Evolutionary conservation across 2,329 filamentous ascomycete species (phyloP).

Genomic region (Ilyonectria robusta): DNA sequence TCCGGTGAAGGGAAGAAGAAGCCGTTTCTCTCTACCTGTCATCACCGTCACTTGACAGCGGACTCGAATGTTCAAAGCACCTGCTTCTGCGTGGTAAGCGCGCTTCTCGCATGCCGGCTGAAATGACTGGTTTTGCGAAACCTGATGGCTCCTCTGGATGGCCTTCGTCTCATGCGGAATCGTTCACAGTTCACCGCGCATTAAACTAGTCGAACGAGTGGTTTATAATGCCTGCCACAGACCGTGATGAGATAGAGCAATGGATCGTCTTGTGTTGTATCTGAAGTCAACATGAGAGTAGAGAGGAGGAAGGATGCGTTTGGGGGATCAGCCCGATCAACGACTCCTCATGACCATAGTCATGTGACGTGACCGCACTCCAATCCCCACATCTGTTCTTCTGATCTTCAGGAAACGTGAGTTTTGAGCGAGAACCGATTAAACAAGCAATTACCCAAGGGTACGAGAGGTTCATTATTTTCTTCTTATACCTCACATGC

Average conservation of each 20-base stretch:
- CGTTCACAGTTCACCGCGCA: not conserved
- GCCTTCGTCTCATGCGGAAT: not conserved
- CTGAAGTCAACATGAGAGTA: not conserved
- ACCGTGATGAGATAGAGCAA: not conserved
- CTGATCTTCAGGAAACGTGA: no score
- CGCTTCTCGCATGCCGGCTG: not conserved
- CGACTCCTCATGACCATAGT: not conserved
- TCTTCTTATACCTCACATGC: no score
- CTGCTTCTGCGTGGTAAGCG: not conserved
- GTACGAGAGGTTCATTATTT: no score
- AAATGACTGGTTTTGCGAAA: not conserved
- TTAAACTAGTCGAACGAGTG: not conserved
- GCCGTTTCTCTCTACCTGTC: not conserved
- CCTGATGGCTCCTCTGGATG: not conserved
- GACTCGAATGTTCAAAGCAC: not conserved
- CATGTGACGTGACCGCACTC: not conserved
- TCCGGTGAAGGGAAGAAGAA: not conserved
- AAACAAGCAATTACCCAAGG: no score
- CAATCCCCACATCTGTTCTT: no score
- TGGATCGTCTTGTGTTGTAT: not conserved
- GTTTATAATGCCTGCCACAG: not conserved
- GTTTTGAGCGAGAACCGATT: no score
- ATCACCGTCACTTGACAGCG: not conserved
- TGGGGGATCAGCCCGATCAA: not conserved
- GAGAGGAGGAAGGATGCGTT: not conserved